Evolutionary conservation across 1,139 yeast species (phyloP), one percentile per base, ranked within the genome.

Genomic region (Blastobotrys indianensis): DNA sequence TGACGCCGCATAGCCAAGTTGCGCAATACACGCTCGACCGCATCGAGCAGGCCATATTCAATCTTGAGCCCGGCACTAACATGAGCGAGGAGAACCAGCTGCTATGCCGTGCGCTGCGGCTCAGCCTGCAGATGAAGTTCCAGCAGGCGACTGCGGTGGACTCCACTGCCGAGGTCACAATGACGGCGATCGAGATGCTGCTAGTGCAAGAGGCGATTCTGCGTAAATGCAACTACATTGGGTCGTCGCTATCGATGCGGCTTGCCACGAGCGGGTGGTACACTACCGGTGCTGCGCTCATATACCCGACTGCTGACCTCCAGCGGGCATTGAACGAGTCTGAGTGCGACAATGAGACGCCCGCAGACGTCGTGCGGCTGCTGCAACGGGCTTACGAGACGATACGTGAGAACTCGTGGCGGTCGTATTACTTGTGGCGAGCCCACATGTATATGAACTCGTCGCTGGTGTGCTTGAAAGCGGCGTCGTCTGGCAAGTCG

Each of bases 191-290:
- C 8, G 15, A 11, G 7, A 13, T 35, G 4, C 35, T 45, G 7
- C 13, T 23, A 3, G 9, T 39, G 7, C 44, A 45, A 30, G n/a
- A 15, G n/a, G 17, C 40, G 9, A 4, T 30, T 20, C 6, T 20
- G 25, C 25, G 25, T 7, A 20, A 20, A 20, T 20, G 25, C 7
- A 20, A 20, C 25, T 20, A 20, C 25, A 20, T 20, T 20, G 7
- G 25, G 4, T 23, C 37, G 9, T 29, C 33, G 12, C 30, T 45
- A 13, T 41, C 41, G 15, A 20, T 40, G 29, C 25, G 40, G 25
- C 28, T 12, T 25, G 35, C 37, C 39, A 41, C 44, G 9, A 44
- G 45, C 11, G 53, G 54, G 11, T 52, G 55, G 55, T 41, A 36
- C 31, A 7, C 2, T n/a, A 3, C 37, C 2, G 36, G 37, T 2